A percentile compares a stretch with the other conserved stretches of the same genome.
phyloP scores from a whole-genome alignment of 2,329 filamentous ascomycete species.

The Xylariaceae sp. region DNA sequence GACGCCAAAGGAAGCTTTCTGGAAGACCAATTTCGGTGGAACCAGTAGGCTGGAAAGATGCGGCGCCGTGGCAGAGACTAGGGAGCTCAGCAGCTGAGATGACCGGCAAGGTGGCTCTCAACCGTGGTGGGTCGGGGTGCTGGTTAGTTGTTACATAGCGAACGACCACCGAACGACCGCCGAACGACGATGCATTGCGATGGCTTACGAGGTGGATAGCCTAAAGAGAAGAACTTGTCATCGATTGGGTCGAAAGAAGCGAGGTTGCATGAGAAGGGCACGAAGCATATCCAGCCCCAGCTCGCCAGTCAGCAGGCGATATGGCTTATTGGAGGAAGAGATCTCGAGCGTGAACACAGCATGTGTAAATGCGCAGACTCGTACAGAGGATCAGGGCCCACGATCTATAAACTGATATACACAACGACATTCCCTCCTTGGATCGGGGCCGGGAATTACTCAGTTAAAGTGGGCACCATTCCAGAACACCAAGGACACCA shows the following conservation, averaged over 20 bases:
- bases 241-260: constrained; percentile 37
- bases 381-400: too few relatives aligned
- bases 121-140: background rate
- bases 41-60: constrained; percentile 24
- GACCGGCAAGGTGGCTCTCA: too few relatives aligned
- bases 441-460: too few relatives aligned
- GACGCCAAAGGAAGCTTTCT: constrained; percentile 28
- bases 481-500: too few relatives aligned
- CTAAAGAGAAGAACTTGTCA: constrained; percentile 18
- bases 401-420: too few relatives aligned
- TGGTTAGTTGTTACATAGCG: background rate
- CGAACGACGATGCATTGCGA: constrained; percentile 16
- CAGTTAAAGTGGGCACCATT: too few relatives aligned
- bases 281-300: background rate
- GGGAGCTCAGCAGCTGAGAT: constrained; percentile 5
- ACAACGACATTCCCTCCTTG: too few relatives aligned
- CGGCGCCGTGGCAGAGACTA: constrained; percentile 15
- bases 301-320: constrained; percentile 13
- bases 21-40: constrained; percentile 28
- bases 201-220: constrained; percentile 17
- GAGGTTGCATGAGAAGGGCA: constrained; percentile 32
- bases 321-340: background rate
- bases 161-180: too few relatives aligned
- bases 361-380: background rate
- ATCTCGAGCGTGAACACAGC: too few relatives aligned